Base-by-base conservation (phyloP, 805 yeast genomes). In the Myxozyma geophila region DNA sequence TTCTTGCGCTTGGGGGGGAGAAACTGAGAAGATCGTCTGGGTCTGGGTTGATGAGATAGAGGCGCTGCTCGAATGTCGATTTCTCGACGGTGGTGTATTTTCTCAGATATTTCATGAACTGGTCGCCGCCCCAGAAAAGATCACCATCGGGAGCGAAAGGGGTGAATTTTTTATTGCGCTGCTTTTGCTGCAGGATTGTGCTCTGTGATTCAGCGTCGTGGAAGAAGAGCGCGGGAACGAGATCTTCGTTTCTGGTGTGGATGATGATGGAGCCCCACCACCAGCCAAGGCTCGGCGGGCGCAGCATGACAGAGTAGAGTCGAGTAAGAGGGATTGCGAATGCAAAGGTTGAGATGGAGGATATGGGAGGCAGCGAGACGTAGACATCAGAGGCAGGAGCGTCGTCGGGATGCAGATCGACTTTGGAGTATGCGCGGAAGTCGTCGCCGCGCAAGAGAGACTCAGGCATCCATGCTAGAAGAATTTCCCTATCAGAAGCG, bases 101-200 rank as follows among this genome's bases (percentile, higher is more conserved):
- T 39, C 79, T 77, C 47, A 95, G 76, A 13, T 80, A 81, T 51
- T 80, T 78, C 63, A 90, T 75, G 63, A 95, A 87, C 69, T 89
- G 88, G 49, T 82, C 84, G 1, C 98, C 99, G 21, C 99, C 99
- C 98, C 98, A 95, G 69, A 86, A 89, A 46, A 90, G 74, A 23
- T 80, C 81, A 33, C 69, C 68, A 37, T 61, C 62, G n/a, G 66
- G 56, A 15, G 83, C 83, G 74, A 91, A 92, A 0, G 96, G 92
- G 63, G 88, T 89, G 74, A 92, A 91, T 13, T 82, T 78, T 70
- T 84, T 84, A 69, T 83, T 85, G 58, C 87, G 82, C 58, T 83
- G 73, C 56, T 83, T 82, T 67, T 86, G 88, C 67, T 84, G 87
- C 64, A 82, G 76, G 55, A 82, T 77, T 0, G 96, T 90, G 47